Percentiles rank a stretch among this genome's conserved stretches.
Conservation (phyloP, 345 rosid genomes). For the Mallotus nudiflorus region DNA sequence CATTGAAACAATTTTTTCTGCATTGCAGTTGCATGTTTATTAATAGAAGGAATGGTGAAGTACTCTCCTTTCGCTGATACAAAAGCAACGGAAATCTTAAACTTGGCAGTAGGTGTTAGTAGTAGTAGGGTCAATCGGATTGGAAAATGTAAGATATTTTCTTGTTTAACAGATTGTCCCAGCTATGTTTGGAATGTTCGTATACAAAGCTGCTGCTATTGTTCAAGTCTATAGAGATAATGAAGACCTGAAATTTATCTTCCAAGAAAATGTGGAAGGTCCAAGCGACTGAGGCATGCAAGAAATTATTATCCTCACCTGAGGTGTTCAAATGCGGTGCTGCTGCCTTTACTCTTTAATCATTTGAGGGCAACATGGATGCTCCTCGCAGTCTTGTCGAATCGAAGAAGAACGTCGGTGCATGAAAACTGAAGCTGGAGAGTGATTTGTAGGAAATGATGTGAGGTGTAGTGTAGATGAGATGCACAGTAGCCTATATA, state of each 20-base stretch:
- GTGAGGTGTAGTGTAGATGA: too few relatives aligned
- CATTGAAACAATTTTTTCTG: not conserved
- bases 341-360: not conserved
- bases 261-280: constrained; percentile 55
- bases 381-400: not conserved
- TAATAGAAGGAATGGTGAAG: not conserved
- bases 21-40: not conserved
- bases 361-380: not conserved
- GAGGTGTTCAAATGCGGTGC: not conserved
- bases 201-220: constrained; percentile 91
- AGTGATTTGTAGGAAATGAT: too few relatives aligned
- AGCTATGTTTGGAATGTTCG: constrained; percentile 90
- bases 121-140: not conserved
- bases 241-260: constrained; percentile 66
- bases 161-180: constrained; percentile 61
- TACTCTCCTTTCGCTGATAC: too few relatives aligned
- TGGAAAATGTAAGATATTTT: not conserved
- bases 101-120: not conserved
- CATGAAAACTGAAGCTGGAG: too few relatives aligned
- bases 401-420: not conserved
- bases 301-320: not conserved
- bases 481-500: too few relatives aligned
- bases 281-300: constrained; percentile 26
- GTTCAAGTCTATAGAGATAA: constrained; percentile 95
- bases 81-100: too few relatives aligned